phyloP scores from a whole-genome alignment of 441 rosid species.

The Populus hybrid region DNA sequence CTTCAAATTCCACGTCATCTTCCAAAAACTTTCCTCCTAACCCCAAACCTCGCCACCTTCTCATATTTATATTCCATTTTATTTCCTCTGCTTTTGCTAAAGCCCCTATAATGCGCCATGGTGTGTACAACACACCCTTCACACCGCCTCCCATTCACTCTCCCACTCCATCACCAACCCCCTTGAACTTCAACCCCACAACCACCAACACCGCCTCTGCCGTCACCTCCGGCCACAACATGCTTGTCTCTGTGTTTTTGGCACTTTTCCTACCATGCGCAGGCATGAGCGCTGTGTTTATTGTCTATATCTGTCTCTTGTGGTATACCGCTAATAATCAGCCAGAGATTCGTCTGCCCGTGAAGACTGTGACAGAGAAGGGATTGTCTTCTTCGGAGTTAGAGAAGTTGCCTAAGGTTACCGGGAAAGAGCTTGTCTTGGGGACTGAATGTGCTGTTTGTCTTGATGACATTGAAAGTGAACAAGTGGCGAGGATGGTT shows the following conservation, averaged over 20 bases:
- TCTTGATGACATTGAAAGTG: conserved; percentile 60
- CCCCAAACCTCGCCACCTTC: not conserved
- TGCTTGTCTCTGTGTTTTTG: conserved; percentile 55
- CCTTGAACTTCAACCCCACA: conserved; percentile 4
- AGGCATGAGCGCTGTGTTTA: conserved; percentile 57
- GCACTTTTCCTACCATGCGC: conserved; percentile 66
- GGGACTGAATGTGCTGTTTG: conserved; percentile 83
- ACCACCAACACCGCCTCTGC: not conserved
- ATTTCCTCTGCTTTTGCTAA: not conserved
- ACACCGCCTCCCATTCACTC: conserved; percentile 12
- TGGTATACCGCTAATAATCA: conserved; percentile 36
- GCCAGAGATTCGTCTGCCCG: conserved; percentile 14
- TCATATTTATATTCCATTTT: not conserved
- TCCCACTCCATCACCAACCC: conserved; percentile 30
- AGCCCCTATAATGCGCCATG: conserved; percentile 36
- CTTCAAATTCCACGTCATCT: conserved; percentile 7
- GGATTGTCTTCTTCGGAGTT: conserved; percentile 64
- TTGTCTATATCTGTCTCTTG: conserved; percentile 53
- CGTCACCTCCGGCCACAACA: conserved; percentile 13
- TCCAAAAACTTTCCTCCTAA: not conserved
- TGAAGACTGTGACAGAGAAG: conserved; percentile 26
- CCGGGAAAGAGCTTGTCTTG: conserved; percentile 58
- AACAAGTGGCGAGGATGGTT: conserved; percentile 53
- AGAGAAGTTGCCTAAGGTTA: conserved; percentile 52
- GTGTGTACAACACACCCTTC: conserved; percentile 25